A percentile compares a stretch with the other conserved stretches of the same genome.
Evolutionary conservation across 169 alveolate species (phyloP).

Genomic region (Eimeria maxima): DNA sequence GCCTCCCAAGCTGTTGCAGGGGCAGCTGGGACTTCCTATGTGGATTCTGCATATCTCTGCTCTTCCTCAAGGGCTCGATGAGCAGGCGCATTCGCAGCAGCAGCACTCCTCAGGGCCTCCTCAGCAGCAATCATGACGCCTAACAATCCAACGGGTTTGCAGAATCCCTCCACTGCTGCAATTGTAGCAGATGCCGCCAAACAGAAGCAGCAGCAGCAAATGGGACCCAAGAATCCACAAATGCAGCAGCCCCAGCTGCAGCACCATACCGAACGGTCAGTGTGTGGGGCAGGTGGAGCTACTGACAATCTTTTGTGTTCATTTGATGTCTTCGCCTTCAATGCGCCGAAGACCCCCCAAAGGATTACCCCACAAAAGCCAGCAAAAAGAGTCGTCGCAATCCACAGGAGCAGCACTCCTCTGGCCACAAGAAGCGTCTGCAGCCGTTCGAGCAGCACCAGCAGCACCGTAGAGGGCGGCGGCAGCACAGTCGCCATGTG

Average conservation of each 20-base stretch:
- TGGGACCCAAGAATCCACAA: neutral
- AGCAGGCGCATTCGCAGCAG: neutral
- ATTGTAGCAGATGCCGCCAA: neutral
- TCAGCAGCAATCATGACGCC: neutral
- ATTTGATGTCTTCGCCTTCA: constrained; percentile 24
- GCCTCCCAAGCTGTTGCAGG: neutral
- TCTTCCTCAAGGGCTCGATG: too few relatives aligned
- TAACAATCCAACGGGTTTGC: neutral
- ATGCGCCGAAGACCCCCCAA: constrained; percentile 1
- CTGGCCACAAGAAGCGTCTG: neutral
- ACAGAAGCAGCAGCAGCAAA: constrained; percentile 18
- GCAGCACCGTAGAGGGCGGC: neutral
- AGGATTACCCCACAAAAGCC: neutral
- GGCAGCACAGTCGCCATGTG: neutral
- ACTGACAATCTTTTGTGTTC: neutral
- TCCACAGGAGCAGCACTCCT: neutral
- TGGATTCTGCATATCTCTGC: neutral
- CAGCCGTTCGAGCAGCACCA: constrained; percentile 23
- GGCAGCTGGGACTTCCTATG: neutral
- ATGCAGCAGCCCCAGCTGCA: neutral
- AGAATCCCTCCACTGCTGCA: neutral
- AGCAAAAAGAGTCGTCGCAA: neutral
- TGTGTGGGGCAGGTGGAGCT: neutral
- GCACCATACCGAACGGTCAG: neutral
- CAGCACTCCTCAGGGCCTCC: neutral